Conservation (phyloP, 495 filamentous ascomycete species). For the Penicillium egyptiacum region DNA sequence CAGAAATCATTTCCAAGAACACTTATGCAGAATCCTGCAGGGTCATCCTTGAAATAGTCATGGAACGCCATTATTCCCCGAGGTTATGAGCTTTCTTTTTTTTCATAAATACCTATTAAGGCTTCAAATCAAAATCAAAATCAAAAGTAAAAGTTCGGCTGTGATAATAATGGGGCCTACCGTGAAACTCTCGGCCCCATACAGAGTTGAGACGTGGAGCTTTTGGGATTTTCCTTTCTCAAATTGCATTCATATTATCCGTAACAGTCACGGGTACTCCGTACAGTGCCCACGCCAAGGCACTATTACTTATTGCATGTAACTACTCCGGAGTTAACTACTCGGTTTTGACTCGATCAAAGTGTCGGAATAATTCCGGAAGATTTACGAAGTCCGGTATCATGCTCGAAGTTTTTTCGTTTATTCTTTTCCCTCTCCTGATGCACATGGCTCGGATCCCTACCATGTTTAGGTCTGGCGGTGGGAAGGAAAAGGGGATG, state of each 20-base stretch:
- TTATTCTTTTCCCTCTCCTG: neutral
- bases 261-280: neutral
- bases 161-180: neutral
- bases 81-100: neutral
- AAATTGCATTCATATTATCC: neutral
- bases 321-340: no score
- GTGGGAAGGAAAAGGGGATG: slow-evolving; percentile 16
- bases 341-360: neutral
- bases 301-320: neutral
- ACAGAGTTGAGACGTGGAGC: slow-evolving; percentile 22
- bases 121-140: neutral
- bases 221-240: slow-evolving; percentile 7
- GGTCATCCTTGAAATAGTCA: neutral
- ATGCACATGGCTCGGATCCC: neutral
- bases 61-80: neutral
- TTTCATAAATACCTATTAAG: no score
- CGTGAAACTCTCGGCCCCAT: slow-evolving; percentile 17
- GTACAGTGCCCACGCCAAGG: neutral
- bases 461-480: slow-evolving; percentile 18
- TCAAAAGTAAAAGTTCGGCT: neutral
- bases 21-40: neutral
- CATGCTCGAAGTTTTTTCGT: neutral
- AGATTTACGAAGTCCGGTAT: neutral
- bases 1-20: neutral
- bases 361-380: neutral